A percentile compares a stretch with the other conserved stretches of the same genome.
Conservation (phyloP, 352 stramenopile species). For the Pythium phragmiticola region DNA sequence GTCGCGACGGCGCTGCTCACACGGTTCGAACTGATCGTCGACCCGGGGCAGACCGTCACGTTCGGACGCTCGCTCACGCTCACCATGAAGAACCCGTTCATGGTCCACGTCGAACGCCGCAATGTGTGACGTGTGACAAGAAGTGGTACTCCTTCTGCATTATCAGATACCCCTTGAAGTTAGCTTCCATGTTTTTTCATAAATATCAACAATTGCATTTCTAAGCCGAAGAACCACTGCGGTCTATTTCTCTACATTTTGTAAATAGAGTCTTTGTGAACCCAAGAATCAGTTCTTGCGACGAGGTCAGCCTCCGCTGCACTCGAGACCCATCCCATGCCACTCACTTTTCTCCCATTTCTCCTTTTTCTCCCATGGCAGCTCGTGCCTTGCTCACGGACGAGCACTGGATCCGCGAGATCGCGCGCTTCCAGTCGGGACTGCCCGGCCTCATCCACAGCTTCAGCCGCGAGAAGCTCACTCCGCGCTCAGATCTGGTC, state of each 20-base stretch:
- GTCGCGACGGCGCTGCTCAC: constrained; percentile 52
- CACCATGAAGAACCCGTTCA: constrained; percentile 33
- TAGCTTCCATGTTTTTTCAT: too few species aligned
- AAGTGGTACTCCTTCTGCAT: too few species aligned
- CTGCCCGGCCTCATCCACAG: constrained; percentile 5
- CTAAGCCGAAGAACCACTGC: too few species aligned
- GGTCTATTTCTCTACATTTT: too few species aligned
- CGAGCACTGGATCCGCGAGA: constrained; percentile 15
- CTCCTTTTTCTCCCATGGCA: not conserved
- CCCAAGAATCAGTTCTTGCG: not conserved
- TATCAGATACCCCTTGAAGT: too few species aligned
- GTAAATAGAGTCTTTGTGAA: too few species aligned
- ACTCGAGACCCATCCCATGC: too few species aligned
- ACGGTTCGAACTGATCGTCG: constrained; percentile 52
- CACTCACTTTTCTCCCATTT: not conserved
- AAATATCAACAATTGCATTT: too few species aligned
- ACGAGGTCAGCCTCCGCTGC: too few species aligned
- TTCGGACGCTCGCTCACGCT: constrained; percentile 56
- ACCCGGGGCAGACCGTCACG: constrained; percentile 33
- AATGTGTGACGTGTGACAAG: not conserved
- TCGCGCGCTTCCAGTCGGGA: constrained; percentile 12
- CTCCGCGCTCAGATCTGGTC: not conserved
- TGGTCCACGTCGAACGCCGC: not conserved
- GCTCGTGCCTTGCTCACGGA: constrained; percentile 4
- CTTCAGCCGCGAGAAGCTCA: not conserved